Evolutionary conservation across 306 rosid species (phyloP).

Genomic region (Cicer arietinum): DNA sequence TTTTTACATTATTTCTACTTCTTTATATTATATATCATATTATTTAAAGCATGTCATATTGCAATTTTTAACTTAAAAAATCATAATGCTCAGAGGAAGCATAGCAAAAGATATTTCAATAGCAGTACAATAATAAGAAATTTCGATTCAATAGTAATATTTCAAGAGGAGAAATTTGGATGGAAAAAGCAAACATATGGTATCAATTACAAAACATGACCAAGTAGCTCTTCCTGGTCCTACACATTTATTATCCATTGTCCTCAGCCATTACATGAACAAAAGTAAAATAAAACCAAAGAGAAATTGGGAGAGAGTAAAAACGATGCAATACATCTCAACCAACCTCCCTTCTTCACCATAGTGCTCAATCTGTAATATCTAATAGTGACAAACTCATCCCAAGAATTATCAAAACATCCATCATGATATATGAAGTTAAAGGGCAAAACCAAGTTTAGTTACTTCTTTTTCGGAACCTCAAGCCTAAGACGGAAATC

Average conservation of each 20-base stretch:
- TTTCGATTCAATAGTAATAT: neutral
- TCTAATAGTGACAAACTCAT: conserved; percentile 22
- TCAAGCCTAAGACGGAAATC: conserved; percentile 80
- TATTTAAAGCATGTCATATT: no score
- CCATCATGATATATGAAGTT: conserved; percentile 21
- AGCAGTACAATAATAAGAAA: neutral
- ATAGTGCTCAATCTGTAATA: neutral
- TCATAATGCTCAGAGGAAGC: no score
- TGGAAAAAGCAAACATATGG: neutral
- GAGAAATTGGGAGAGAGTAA: neutral
- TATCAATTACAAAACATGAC: conserved; percentile 9
- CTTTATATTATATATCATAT: no score
- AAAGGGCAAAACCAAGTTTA: conserved; percentile 8
- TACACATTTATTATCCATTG: neutral
- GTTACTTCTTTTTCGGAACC: conserved; percentile 52
- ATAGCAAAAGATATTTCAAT: neutral
- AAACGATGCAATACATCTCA: conserved; percentile 6
- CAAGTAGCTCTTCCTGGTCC: conserved; percentile 10
- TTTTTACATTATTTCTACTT: no score
- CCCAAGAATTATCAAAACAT: conserved; percentile 13
- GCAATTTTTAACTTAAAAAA: no score
- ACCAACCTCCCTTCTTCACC: conserved; percentile 17
- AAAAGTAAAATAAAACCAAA: neutral
- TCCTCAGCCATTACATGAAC: conserved; percentile 3
- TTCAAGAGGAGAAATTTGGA: conserved; percentile 7